These are phyloP conservation scores for Chlamydomonas sp. DNA, from an alignment of 139 green algal genomes.

Conservation along the genomic window DNA sequence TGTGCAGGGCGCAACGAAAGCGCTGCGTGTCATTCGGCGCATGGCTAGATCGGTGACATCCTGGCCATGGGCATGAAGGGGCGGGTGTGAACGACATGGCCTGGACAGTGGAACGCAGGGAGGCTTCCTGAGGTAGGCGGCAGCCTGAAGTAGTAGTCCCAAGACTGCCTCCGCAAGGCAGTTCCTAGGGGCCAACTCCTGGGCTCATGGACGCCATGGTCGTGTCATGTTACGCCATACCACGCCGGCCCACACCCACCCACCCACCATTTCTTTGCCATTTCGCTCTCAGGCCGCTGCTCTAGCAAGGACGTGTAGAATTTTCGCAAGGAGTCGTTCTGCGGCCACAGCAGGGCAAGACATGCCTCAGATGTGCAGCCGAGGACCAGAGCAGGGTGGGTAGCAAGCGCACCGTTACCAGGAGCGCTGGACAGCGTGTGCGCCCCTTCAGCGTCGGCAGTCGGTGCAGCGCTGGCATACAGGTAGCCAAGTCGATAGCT, in stretches of 20 bases:
- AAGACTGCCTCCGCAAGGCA: too few species aligned
- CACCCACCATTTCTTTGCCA: slow-evolving; percentile 80
- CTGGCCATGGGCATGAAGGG: background rate
- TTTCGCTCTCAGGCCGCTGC: slow-evolving; percentile 78
- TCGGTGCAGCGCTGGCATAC: too few species aligned
- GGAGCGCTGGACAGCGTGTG: background rate
- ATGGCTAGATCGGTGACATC: background rate
- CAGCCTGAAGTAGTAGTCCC: too few species aligned
- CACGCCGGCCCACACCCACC: background rate
- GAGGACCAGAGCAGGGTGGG: background rate
- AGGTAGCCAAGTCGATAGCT: too few species aligned
- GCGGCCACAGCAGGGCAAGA: background rate
- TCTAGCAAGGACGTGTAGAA: slow-evolving; percentile 85
- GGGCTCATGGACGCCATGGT: too few species aligned
- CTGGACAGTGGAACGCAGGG: too few species aligned
- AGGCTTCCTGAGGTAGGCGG: too few species aligned
- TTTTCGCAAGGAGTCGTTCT: slow-evolving; percentile 77
- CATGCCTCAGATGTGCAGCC: background rate
- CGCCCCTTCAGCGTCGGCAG: too few species aligned
- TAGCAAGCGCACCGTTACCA: background rate
- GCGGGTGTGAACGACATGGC: background rate
- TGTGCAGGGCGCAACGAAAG: too few species aligned
- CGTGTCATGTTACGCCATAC: background rate
- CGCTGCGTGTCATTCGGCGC: background rate
- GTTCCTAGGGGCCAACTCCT: background rate